phyloP scores from a whole-genome alignment of 768 basidiomycete species.

The Suillus bovinus region DNA sequence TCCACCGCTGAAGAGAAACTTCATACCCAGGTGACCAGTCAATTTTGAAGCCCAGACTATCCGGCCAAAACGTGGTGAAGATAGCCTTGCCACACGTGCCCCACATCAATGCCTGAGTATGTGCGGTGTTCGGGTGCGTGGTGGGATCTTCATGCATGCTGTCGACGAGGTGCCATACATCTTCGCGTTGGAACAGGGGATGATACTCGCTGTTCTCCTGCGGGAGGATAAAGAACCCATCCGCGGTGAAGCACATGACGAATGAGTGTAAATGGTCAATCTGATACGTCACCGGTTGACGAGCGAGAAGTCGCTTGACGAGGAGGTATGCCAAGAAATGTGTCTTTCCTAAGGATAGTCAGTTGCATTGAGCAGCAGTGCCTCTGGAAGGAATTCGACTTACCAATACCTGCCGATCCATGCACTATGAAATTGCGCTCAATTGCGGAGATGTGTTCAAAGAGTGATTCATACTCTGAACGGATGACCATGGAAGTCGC shows the following conservation, averaged over 20 bases:
- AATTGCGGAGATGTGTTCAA: not conserved
- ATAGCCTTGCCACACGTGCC: not conserved
- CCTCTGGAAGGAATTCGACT: not conserved
- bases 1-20: not conserved
- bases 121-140: not conserved
- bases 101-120: conserved; percentile 1
- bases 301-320: not conserved
- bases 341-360: not conserved
- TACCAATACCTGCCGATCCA: not conserved
- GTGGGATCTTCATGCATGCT: not conserved
- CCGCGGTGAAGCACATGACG: conserved; percentile 1
- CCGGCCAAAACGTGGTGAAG: conserved; percentile 1
- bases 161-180: conserved; percentile 1
- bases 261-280: not conserved
- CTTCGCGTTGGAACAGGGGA: not conserved
- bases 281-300: not conserved
- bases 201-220: not conserved
- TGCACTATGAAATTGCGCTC: not conserved
- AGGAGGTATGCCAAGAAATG: conserved; percentile 2
- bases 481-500: conserved; percentile 3
- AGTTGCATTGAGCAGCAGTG: not conserved
- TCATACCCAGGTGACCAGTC: conserved; percentile 3
- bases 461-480: not conserved
- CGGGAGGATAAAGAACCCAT: not conserved
- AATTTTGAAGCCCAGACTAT: not conserved